Conservation (phyloP, 352 stramenopile species). For the Pythium apleroticum region DNA sequence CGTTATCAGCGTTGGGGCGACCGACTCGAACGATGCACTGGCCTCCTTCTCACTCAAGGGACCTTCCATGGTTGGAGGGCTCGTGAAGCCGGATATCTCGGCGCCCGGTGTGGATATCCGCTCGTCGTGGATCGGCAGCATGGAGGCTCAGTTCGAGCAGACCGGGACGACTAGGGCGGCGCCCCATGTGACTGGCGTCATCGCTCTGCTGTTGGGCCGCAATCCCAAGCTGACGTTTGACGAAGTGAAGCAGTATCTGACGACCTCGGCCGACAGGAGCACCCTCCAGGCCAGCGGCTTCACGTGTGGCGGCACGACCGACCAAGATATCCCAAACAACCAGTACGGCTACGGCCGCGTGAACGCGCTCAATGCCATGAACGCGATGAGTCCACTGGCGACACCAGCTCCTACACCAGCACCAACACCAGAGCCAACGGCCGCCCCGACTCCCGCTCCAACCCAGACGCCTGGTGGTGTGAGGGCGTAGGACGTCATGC, state of each 20-base stretch:
- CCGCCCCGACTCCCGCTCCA: too few species aligned
- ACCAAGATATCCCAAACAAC: constrained; percentile 27
- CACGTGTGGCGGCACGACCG: not conserved
- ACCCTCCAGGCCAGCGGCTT: not conserved
- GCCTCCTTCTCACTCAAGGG: not conserved
- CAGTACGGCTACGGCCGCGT: constrained; percentile 32
- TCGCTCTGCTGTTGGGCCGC: not conserved
- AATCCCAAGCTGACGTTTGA: not conserved
- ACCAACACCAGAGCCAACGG: too few species aligned
- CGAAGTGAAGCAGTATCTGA: not conserved
- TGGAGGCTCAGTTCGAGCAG: not conserved
- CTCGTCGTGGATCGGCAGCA: not conserved
- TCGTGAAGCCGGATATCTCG: not conserved
- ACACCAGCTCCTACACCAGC: not conserved
- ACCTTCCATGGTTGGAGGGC: not conserved
- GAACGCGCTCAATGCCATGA: constrained; percentile 11
- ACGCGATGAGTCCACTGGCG: not conserved
- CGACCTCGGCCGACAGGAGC: not conserved
- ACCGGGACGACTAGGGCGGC: not conserved
- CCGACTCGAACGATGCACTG: not conserved
- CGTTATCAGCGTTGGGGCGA: constrained; percentile 3
- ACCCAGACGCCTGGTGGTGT: too few species aligned
- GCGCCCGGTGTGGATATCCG: not conserved
- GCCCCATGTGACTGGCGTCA: constrained; percentile 3
- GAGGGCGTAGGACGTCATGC: too few species aligned